Base-by-base conservation (phyloP, 2,329 filamentous ascomycete genomes). In the Penicillium sp. region DNA sequence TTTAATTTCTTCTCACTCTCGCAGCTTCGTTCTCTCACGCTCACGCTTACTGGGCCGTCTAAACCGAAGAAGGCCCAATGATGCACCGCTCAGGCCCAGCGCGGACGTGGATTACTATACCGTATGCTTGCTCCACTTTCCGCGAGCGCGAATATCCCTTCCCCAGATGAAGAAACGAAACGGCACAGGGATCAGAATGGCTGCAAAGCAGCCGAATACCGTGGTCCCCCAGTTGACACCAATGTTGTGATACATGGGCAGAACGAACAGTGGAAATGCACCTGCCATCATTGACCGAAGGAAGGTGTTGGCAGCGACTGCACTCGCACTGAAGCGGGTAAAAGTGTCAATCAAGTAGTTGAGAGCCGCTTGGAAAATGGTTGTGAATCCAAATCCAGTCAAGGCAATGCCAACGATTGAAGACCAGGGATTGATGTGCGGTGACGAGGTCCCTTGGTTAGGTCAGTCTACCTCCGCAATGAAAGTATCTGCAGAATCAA, bases 311-410 rank as follows among this genome's bases (percentile, higher is more conserved):
- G 78, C 78, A 0, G 79, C 79, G 5, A 81, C 68, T 1, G 79
- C 78, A 24, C 71, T 76, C 1, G 80, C 79, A 0, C 73, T 75
- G 58, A 74, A 79, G 38, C 67, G 58, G 4, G 73, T 73, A 47
- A 79, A 82, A 47, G 73, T 86, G 69, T 93, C 90, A 53, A 93
- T 87, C 2, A 93, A 83, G 74, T 92, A 93, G 79, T 93, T 93
- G 61, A 93, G 80, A 19, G 88, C 82, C 71, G 91, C 88, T 37
- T 92, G 85, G 80, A 93, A 93, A 71, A 93, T 92, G 50, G 88
- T 88, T 78, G 91, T 87, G 69, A 93, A 86, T 2, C 91, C 90
- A 53, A 91, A 89, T 3, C 91, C 91, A 15, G 85, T 75, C 51
- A 62, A 6, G 12, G 42, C 56, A 38, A 87, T 78, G 38, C 53